Evolutionary conservation across 352 stramenopile species (phyloP), one percentile per base, ranked within the genome.

Genomic region (Blastocystis sp.): DNA sequence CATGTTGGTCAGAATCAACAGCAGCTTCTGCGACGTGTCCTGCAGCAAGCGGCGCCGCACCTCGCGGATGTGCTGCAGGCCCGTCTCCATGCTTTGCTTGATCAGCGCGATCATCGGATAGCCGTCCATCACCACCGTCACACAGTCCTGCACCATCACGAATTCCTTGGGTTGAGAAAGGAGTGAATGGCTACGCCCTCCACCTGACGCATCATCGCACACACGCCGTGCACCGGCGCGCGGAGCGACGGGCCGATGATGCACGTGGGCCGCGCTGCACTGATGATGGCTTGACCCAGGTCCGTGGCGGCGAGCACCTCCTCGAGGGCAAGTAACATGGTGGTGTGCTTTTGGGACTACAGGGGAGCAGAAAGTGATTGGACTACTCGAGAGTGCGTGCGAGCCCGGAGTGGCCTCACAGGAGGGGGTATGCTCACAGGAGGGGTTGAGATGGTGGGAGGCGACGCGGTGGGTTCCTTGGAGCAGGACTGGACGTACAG

Each of bases 1-100:
- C 74, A 84, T 84, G 38, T 84, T 62, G 21, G 74, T 84, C 9
- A 84, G 61, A 70, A 84, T 66, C 5, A 84, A n/a, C n/a, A 84
- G 21, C 17, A 84, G 43, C 53, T 62, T 23, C 43, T 84, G 74
- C 5, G 34, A n/a, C 2, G 43, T 3, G 21, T 52, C 23, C 34
- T 21, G 11, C 0, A 84, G 52, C 23, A 84, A 38, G 4, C 28
- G 48, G 14, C 69, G 53, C 0, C 74, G 48, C 17, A 67, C 45
- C 14, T 10, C 19, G 14, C 52, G 52, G 48, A 84, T 84, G 21
- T 23, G n/a, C 21, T 60, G 23, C 74, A 84, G 60, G 40, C 23
- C 74, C 10, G 34, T 56, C 0, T 84, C 28, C 40, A 84, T 14
- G 5, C n/a, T 41, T 45, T 84, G 11, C 34, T 84, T 84, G 41